Conservation (phyloP, 129 eudicot species). For the Flaveria sonorensis region DNA sequence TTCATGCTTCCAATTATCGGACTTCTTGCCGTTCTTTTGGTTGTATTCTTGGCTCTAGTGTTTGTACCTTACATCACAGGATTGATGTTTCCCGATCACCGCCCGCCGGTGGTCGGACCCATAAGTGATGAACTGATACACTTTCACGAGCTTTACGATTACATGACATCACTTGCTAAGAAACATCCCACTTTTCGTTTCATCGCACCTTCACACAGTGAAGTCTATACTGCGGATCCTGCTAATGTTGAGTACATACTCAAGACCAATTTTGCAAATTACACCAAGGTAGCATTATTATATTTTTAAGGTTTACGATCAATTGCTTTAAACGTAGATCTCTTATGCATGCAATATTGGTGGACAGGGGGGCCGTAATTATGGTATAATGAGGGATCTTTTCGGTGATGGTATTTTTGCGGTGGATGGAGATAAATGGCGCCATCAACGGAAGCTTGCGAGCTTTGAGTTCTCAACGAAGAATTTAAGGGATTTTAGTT, state of each 20-base stretch:
- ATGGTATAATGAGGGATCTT: constrained; percentile 47
- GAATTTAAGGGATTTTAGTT: constrained; percentile 60
- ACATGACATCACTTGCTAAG: constrained; percentile 46
- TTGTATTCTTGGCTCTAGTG: constrained; percentile 21
- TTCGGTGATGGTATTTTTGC: constrained; percentile 73
- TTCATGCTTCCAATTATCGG: constrained; percentile 23
- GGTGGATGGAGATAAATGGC: constrained; percentile 70
- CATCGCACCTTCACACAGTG: constrained; percentile 55
- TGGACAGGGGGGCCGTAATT: constrained; percentile 43
- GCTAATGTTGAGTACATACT: constrained; percentile 57
- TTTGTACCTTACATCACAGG: constrained; percentile 39
- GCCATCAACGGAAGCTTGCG: constrained; percentile 71
- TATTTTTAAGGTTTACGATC: no score
- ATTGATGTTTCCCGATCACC: constrained; percentile 23
- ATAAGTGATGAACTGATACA: constrained; percentile 47
- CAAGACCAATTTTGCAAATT: constrained; percentile 62
- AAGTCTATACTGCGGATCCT: constrained; percentile 61
- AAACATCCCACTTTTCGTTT: constrained; percentile 56
- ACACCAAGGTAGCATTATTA: constrained; percentile 43
- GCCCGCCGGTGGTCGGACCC: constrained; percentile 63
- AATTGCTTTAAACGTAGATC: no score
- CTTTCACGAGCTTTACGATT: constrained; percentile 46
- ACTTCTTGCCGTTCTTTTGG: constrained; percentile 21
- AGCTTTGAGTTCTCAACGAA: constrained; percentile 64
- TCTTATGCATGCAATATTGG: not conserved